Evolutionary conservation across 768 basidiomycete genomes (phyloP), one percentile per base, ranked within the genome.

Genomic region (Suillus tomentosus): DNA sequence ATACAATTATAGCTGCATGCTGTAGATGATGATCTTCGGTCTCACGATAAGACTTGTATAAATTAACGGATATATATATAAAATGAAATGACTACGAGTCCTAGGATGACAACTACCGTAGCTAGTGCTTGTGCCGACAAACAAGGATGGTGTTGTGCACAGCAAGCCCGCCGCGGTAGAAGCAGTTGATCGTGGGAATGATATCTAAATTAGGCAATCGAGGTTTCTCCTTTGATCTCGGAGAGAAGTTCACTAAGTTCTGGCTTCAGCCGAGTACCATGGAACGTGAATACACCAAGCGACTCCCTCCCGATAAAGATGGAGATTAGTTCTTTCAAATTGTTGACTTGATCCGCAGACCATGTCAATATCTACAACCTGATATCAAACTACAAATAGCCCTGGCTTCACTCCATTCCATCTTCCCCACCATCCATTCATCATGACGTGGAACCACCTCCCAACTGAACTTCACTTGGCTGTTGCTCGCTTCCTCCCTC

Each of bases 381-480:
- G 15, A 17, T 51, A 51, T 55, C 54, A 14, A 9, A 17, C 19
- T 50, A 58, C 60, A 50, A 62, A 62, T 58, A 57, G 19, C 37
- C 7, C 5, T 40, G 10, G 7, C 19, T 36, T 36, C 36, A 36
- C 36, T 10, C 7, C 10, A 17, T 27, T 17, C 7, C 40, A 19
- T 40, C 57, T 24, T 19, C 22, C 1, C 48, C 61, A 55, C 34
- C 48, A 61, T 36, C 7, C 14, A 8, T 47, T 24, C 31, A 53
- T 34, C 50, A 67, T 67, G 66, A 14, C 75, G 58, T 91, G 90
- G 90, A 70, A 79, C 65, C 58, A 73, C 27, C 86, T 92, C 67
- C 90, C 90, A 53, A 78, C 79, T 0, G 90, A 92, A 67, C 85
- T 92, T 73, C 86, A 85, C 75, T 80, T 88, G 68, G 77, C 82